Conservation (phyloP, 805 yeast genomes). For the Ogataea zsoltii region DNA sequence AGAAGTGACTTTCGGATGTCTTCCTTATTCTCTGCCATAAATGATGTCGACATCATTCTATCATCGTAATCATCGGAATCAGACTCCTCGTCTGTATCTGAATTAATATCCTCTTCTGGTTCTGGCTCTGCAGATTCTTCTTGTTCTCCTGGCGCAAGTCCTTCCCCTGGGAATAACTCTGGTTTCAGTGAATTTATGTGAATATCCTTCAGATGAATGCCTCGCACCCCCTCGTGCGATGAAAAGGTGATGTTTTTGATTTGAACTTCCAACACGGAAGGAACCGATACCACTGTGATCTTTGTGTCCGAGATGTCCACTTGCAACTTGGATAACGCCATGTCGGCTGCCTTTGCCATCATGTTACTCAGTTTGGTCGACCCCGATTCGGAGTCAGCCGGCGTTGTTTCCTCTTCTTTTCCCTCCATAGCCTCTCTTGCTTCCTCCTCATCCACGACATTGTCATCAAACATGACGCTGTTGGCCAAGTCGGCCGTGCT, state of each 20-base stretch:
- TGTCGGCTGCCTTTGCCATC: conserved; percentile 64
- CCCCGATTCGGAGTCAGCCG: conserved; percentile 8
- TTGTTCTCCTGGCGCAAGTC: conserved; percentile 14
- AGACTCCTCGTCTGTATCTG: conserved; percentile 22
- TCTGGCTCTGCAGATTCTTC: conserved; percentile 7
- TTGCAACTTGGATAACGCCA: conserved; percentile 62
- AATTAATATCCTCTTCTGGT: conserved; percentile 11
- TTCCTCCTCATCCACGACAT: conserved; percentile 36
- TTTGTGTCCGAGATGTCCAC: conserved; percentile 48
- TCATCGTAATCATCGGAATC: conserved; percentile 39
- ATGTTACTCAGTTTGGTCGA: conserved; percentile 47
- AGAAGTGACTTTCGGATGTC: conserved; percentile 39
- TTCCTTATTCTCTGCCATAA: conserved; percentile 31
- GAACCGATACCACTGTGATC: conserved; percentile 51
- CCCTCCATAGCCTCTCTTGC: conserved; percentile 3
- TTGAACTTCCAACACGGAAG: conserved; percentile 35
- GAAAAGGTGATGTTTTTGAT: conserved; percentile 35
- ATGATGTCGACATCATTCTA: conserved; percentile 37
- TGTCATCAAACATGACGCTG: conserved; percentile 50
- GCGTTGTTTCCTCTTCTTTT: conserved; percentile 11
- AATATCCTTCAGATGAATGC: conserved; percentile 41
- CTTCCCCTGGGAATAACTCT: conserved; percentile 33
- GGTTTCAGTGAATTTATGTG: conserved; percentile 44
- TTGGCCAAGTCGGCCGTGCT: conserved; percentile 76
- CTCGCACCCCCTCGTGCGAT: conserved; percentile 49